phyloP scores from a whole-genome alignment of 495 filamentous ascomycete species.

The Mycothermus thermophilus region DNA sequence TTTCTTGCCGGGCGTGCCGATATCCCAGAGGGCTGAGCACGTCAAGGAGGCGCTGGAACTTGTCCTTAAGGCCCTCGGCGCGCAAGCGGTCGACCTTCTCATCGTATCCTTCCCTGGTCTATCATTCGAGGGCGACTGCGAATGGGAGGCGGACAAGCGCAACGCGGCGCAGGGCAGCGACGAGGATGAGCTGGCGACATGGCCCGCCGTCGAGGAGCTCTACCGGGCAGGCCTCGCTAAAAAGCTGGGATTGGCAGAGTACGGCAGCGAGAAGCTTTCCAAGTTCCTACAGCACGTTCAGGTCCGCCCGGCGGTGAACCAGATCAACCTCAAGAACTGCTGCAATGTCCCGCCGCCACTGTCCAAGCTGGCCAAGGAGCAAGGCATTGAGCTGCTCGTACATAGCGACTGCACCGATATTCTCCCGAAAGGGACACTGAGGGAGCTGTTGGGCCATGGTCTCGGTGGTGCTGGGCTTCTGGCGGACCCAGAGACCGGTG shows the following conservation, averaged over 20 bases:
- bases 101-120: constrained; percentile 90
- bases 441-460: constrained; percentile 63
- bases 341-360: constrained; percentile 88
- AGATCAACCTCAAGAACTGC: constrained; percentile 95
- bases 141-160: constrained; percentile 55
- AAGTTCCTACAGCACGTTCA: constrained; percentile 42
- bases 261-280: constrained; percentile 65
- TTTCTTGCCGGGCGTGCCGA: constrained; percentile 61
- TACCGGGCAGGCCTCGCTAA: constrained; percentile 55
- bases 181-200: constrained; percentile 50
- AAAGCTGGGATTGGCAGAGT: constrained; percentile 77
- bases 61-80: constrained; percentile 63
- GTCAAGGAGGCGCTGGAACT: constrained; percentile 63
- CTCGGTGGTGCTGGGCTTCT: constrained; percentile 54
- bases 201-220: constrained; percentile 61
- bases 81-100: constrained; percentile 67
- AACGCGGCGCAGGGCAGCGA: constrained; percentile 46
- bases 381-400: constrained; percentile 76
- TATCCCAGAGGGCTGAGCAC: constrained; percentile 46
- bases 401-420: constrained; percentile 93
- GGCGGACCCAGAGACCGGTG: constrained; percentile 30
- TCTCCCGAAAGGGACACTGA: constrained; percentile 66
- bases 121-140: constrained; percentile 84
- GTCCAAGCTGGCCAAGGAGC: constrained; percentile 67
- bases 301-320: constrained; percentile 72